Percentiles rank a stretch among this genome's conserved stretches.
These are phyloP conservation scores for Fragaria vesca DNA, from an alignment of 306 rosid species.

Conservation along the genomic window DNA sequence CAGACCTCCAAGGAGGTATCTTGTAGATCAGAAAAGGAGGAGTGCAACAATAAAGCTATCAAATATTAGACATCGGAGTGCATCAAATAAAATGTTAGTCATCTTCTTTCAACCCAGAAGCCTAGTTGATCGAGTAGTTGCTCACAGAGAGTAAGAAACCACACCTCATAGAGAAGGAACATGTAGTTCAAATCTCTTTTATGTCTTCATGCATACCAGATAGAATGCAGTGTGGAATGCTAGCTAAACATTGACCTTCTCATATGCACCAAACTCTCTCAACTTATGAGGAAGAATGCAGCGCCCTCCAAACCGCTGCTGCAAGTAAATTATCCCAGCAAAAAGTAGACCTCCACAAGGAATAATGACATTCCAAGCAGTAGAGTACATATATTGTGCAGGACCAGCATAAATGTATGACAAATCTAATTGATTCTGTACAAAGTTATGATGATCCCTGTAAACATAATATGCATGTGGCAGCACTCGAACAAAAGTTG, in stretches of 20 bases:
- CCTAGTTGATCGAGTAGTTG: too few species aligned
- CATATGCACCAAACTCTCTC: constrained; percentile 16
- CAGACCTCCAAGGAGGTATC: too few species aligned
- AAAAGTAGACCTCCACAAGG: constrained; percentile 39
- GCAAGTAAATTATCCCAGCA: constrained; percentile 50
- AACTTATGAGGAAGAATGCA: constrained; percentile 36
- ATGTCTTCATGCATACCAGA: too few species aligned
- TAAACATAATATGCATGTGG: constrained; percentile 62
- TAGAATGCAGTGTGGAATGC: too few species aligned
- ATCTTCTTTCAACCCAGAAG: too few species aligned
- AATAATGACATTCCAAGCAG: background rate
- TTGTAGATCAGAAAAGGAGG: too few species aligned
- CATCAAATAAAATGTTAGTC: too few species aligned
- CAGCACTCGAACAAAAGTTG: constrained; percentile 44
- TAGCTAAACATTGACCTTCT: constrained; percentile 25
- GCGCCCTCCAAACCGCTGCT: constrained; percentile 50
- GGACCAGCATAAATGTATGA: constrained; percentile 44
- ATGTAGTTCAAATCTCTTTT: too few species aligned
- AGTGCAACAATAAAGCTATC: too few species aligned
- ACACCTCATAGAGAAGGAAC: too few species aligned
- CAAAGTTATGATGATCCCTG: constrained; percentile 18
- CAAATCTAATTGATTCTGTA: background rate
- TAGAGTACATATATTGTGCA: background rate
- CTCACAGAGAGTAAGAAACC: too few species aligned
- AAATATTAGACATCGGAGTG: too few species aligned